A percentile compares a stretch with the other conserved stretches of the same genome.
phyloP scores from a whole-genome alignment of 2,329 filamentous ascomycete species.

The Neopestalotiopsis rosae region DNA sequence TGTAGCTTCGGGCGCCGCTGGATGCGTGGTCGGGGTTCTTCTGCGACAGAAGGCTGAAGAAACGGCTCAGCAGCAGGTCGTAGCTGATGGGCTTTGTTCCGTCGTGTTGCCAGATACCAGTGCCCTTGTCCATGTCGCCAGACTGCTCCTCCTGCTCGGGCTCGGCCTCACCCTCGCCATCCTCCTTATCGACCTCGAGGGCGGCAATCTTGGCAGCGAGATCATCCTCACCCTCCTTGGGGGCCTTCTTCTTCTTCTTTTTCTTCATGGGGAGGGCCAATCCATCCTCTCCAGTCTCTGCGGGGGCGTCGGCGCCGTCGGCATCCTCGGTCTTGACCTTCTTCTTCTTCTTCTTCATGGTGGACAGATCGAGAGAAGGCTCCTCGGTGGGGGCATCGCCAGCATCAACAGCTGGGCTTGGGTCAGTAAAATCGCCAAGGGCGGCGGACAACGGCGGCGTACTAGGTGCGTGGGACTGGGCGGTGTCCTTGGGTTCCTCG shows the following conservation, averaged over 20 bases:
- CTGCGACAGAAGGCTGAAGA: constrained; percentile 93
- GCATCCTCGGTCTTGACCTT: constrained; percentile 63
- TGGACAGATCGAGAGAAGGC: constrained; percentile 71
- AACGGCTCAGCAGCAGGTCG: constrained; percentile 83
- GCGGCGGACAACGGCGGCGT: constrained; percentile 64
- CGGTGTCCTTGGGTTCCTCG: constrained; percentile 79
- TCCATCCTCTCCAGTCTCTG: constrained; percentile 65
- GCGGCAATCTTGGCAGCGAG: constrained; percentile 67
- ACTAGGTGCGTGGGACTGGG: constrained; percentile 78
- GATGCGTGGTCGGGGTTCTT: constrained; percentile 96
- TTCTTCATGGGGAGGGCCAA: constrained; percentile 81
- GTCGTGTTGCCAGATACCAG: constrained; percentile 88
- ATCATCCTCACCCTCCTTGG: constrained; percentile 53
- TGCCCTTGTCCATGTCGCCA: constrained; percentile 86
- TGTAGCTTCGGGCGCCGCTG: constrained; percentile 91
- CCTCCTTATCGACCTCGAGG: constrained; percentile 69
- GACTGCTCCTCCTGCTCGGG: constrained; percentile 61
- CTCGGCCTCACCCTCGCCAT: constrained; percentile 48
- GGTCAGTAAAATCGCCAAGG: constrained; percentile 60
- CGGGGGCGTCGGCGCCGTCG: constrained; percentile 52
- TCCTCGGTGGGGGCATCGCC: constrained; percentile 46
- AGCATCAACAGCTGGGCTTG: constrained; percentile 47
- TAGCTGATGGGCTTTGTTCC: constrained; percentile 81
- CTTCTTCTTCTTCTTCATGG: constrained; percentile 79
- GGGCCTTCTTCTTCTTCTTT: constrained; percentile 62